These are phyloP conservation scores for Purpureocillium takamizusanense DNA, from an alignment of 2,329 filamentous ascomycete genomes.

Conservation along the genomic window DNA sequence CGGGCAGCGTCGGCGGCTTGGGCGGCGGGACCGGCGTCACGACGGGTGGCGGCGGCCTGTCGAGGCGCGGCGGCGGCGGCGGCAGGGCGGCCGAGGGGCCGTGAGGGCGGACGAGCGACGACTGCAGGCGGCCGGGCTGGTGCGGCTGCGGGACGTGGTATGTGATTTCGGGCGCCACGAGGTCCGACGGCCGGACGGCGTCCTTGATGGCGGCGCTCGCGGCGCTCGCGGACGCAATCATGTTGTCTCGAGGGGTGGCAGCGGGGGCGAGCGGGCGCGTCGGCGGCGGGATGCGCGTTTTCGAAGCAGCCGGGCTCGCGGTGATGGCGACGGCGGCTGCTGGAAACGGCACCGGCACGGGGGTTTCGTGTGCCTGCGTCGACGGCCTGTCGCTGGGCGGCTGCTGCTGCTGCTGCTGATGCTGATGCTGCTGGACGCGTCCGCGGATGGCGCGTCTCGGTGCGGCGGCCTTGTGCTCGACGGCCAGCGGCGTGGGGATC, in stretches of 20 bases:
- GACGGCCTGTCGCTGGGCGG: not conserved
- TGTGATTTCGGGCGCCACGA: slow-evolving; percentile 30
- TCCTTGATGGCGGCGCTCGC: slow-evolving; percentile 9
- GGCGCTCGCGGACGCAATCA: not conserved
- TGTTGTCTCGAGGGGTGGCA: not conserved
- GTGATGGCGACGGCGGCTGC: slow-evolving; percentile 2
- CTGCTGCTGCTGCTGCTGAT: slow-evolving; percentile 8
- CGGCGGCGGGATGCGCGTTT: not conserved
- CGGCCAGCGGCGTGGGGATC: slow-evolving; percentile 5
- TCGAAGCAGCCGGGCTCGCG: slow-evolving; percentile 1
- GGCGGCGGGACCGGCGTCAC: slow-evolving; percentile 25
- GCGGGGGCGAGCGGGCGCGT: not conserved
- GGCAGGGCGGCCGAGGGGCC: slow-evolving; percentile 17
- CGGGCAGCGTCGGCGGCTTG: slow-evolving; percentile 20
- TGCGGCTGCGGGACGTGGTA: slow-evolving; percentile 28
- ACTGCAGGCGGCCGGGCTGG: slow-evolving; percentile 13
- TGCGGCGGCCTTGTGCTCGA: too few species aligned
- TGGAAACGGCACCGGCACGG: slow-evolving; percentile 1
- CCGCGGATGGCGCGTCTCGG: too few species aligned
- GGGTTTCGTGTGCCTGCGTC: too few species aligned
- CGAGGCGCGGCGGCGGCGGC: slow-evolving; percentile 17
- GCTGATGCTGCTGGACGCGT: slow-evolving; percentile 12
- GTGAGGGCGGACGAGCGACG: slow-evolving; percentile 23
- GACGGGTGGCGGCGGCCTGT: slow-evolving; percentile 15
- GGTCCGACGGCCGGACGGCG: slow-evolving; percentile 20